These are phyloP conservation scores for Pythium utonaiense DNA, from an alignment of 352 stramenopile species.

Conservation along the genomic window DNA sequence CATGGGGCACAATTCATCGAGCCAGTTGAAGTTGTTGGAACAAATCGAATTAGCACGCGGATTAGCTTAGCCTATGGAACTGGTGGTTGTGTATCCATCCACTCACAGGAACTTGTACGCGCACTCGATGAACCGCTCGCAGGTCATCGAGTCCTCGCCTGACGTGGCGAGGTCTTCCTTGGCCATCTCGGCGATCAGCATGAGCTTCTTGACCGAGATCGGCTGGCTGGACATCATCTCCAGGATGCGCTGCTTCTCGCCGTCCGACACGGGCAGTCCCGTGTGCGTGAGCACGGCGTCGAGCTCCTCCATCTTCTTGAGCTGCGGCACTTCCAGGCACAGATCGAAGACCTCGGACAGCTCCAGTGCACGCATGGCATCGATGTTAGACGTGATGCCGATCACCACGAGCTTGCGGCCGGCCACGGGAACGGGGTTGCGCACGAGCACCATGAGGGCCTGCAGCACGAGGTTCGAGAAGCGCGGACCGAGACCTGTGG, in stretches of 20 bases:
- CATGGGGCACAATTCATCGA: conserved; percentile 3
- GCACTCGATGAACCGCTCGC: conserved; percentile 77
- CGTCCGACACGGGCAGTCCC: conserved; percentile 70
- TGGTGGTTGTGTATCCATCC: no score
- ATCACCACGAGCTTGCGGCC: conserved; percentile 96
- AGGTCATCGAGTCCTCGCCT: conserved; percentile 66
- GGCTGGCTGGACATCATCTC: conserved; percentile 83
- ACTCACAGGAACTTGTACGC: conserved; percentile 61
- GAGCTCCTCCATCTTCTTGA: conserved; percentile 89
- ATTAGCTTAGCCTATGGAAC: not conserved
- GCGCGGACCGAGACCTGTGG: conserved; percentile 89
- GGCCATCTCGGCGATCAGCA: conserved; percentile 97
- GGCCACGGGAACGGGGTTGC: conserved; percentile 93
- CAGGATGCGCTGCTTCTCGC: conserved; percentile 66
- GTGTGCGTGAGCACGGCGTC: conserved; percentile 79
- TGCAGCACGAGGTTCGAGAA: conserved; percentile 99
- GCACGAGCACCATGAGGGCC: conserved; percentile 97
- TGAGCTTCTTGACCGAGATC: conserved; percentile 98
- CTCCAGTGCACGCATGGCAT: conserved; percentile 91
- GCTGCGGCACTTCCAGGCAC: conserved; percentile 88
- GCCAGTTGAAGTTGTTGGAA: conserved; percentile 22
- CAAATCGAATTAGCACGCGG: not conserved
- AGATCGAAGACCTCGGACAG: conserved; percentile 95
- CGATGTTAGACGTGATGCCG: conserved; percentile 91
- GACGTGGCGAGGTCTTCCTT: conserved; percentile 80